Base-by-base conservation (phyloP, 768 basidiomycete genomes). In the Flagelloscypha sp. region DNA sequence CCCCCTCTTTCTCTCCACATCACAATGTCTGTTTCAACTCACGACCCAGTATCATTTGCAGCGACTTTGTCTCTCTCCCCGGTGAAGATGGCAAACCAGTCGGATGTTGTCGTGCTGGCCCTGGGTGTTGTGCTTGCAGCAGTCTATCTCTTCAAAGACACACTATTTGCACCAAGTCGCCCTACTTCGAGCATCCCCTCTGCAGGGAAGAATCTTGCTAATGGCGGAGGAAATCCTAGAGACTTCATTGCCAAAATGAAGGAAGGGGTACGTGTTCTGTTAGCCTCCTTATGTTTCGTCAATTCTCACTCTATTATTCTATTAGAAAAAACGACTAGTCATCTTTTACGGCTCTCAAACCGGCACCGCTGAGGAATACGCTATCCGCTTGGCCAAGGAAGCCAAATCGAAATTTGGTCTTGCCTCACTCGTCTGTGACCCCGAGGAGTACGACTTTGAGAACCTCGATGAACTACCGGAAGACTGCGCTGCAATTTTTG, bases 301-400 rank as follows among this genome's bases (percentile, higher is more conserved):
- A 27, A 29, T 36, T 40, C 27, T 7, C 35, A 21, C 38, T 35
- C 8, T 24, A 22, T 21, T 36, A 19, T 41, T 29, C 36, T 49
- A 41, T 24, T 51, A 97, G 93, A 94, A 93, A 76, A 97, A 95
- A 60, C 88, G 92, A 42, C 66, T 94, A 11, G 85, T 88, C 49
- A 97, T 98, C 52, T 94, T 99, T 57, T 99, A 95, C 53, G 94
- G 94, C 39, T 97, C 94, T 15, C 94, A 99, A 55, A 99, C 94
- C 0, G 94, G 94, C 38, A 99, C 94, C 11, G 94, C 94, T 2
- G 95, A 98, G 59, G 94, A 99, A 58, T 95, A 93, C 48, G 93
- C 93, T 27, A 90, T 94, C 47, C 85, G 95, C 57, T 74, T 99
- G 7, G 94, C 94, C 10, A 98, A 98, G 65, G 94, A 99, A 56